Evolutionary conservation across 2,329 filamentous ascomycete species (phyloP).

Genomic region (Hirsutella thompsonii): DNA sequence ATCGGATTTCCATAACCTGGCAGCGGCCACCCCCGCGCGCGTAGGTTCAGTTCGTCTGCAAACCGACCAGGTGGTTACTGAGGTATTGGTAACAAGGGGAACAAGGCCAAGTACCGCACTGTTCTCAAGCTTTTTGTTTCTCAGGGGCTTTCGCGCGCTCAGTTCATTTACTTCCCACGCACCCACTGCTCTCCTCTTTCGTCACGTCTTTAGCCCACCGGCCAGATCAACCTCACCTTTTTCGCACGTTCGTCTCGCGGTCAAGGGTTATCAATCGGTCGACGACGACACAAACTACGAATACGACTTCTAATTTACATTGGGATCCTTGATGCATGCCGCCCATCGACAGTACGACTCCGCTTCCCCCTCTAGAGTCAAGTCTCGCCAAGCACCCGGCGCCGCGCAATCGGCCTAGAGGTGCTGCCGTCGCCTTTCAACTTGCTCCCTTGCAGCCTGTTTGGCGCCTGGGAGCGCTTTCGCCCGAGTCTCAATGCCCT

Average conservation of each 20-base stretch:
- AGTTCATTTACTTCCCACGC: no score
- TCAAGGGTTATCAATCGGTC: not conserved
- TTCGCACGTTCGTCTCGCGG: not conserved
- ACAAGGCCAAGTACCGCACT: no score
- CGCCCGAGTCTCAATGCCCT: constrained; percentile 57
- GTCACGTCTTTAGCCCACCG: not conserved
- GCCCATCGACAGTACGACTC: constrained; percentile 7
- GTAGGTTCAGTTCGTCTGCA: no score
- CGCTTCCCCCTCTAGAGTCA: not conserved
- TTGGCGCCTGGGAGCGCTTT: constrained; percentile 3
- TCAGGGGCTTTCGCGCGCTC: no score
- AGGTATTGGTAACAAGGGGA: no score
- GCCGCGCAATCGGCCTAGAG: constrained; percentile 1
- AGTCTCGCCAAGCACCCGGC: constrained; percentile 6
- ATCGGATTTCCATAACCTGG: no score
- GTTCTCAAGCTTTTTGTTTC: no score
- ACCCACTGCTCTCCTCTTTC: no score
- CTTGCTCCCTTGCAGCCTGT: not conserved
- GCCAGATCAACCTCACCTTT: not conserved
- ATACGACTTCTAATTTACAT: no score
- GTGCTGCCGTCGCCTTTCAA: not conserved
- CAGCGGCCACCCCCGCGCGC: no score
- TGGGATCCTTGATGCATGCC: constrained; percentile 16
- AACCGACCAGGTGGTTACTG: no score
- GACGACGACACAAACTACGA: no score